Evolutionary conservation across 345 rosid species (phyloP).

Genomic region (Syzygium jambos): DNA sequence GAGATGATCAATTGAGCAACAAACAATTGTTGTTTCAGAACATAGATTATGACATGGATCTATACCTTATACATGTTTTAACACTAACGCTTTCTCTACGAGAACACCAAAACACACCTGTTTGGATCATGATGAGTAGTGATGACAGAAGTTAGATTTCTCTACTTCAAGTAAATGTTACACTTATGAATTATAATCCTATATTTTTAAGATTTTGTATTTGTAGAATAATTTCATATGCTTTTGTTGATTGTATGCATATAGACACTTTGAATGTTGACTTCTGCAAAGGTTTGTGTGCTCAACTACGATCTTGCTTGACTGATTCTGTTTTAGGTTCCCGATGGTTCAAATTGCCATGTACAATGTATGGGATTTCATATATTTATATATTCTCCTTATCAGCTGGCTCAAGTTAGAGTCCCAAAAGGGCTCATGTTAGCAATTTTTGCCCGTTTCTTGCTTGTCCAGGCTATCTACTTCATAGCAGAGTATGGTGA

Average conservation of each 20-base stretch:
- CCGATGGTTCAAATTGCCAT: conserved; percentile 51
- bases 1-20: neutral
- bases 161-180: neutral
- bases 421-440: conserved; percentile 51
- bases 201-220: neutral
- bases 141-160: neutral
- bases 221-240: neutral
- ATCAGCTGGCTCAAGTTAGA: conserved; percentile 26
- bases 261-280: neutral
- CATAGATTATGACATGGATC: conserved; percentile 1
- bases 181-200: neutral
- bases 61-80: conserved; percentile 4
- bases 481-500: conserved; percentile 72
- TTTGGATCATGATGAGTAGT: neutral
- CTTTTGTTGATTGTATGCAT: neutral
- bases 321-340: conserved; percentile 75
- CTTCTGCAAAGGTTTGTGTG: neutral
- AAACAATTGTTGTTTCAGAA: conserved; percentile 6
- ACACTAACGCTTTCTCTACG: conserved; percentile 8
- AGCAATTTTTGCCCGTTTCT: conserved; percentile 40
- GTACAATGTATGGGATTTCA: conserved; percentile 51
- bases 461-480: conserved; percentile 64
- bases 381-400: conserved; percentile 50
- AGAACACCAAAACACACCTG: neutral
- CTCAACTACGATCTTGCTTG: neutral